A percentile compares a stretch with the other conserved stretches of the same genome.
Conservation (phyloP, 2,329 filamentous ascomycete species). For the Zasmidium cellare region DNA sequence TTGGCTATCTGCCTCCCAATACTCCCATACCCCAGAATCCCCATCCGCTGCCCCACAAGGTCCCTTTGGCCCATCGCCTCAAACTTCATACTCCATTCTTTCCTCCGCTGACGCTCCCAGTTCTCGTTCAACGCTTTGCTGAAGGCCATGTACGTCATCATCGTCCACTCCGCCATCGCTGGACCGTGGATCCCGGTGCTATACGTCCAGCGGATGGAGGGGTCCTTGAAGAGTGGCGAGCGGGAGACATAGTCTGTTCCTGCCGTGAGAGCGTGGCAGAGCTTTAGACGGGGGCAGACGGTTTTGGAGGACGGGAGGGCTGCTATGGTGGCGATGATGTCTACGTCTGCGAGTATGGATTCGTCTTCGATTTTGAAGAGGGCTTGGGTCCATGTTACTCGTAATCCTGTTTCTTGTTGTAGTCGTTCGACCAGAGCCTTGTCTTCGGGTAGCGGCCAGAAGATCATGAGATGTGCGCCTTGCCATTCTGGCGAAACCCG, state of each 20-base stretch:
- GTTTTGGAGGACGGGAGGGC: neutral
- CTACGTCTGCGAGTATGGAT: neutral
- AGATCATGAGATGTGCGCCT: neutral
- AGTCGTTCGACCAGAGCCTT: neutral
- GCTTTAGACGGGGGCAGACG: neutral
- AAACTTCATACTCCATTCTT: neutral
- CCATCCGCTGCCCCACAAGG: slow-evolving; percentile 57
- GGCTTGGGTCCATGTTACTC: neutral
- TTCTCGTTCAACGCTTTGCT: neutral
- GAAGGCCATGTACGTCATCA: slow-evolving; percentile 2
- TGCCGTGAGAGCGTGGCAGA: neutral
- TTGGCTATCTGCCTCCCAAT: slow-evolving; percentile 55
- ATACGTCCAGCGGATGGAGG: slow-evolving; percentile 1
- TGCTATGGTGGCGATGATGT: neutral
- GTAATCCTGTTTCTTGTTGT: neutral
- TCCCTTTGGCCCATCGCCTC: slow-evolving; percentile 39
- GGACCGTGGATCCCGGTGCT: neutral
- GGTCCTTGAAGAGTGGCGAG: slow-evolving; percentile 3
- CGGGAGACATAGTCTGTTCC: neutral
- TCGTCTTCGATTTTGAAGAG: neutral
- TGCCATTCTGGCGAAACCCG: neutral
- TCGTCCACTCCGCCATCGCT: slow-evolving; percentile 1
- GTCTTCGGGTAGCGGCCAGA: neutral
- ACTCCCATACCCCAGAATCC: slow-evolving; percentile 60
- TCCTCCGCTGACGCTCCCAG: neutral